Conservation (phyloP, 1,139 yeast genomes). For the Lodderomyces pseudojiufengensis region DNA sequence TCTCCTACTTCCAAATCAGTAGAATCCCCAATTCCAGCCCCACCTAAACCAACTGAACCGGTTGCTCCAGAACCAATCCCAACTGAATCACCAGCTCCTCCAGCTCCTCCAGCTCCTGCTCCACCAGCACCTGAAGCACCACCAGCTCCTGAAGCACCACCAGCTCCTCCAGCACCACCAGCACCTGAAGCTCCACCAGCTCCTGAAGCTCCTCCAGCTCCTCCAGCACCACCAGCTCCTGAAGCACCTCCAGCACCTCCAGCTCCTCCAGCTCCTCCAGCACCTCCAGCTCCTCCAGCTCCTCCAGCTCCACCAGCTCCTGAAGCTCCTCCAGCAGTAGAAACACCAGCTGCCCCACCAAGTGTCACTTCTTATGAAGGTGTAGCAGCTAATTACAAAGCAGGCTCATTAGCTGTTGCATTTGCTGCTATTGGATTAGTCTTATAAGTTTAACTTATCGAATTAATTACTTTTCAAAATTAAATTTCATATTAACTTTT, state of each 20-base stretch:
- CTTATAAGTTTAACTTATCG: constrained; percentile 3
- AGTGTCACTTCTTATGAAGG: constrained; percentile 4
- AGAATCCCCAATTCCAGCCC: too few relatives aligned
- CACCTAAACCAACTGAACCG: constrained; percentile 1
- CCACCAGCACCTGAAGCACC: too few relatives aligned
- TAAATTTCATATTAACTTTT: too few relatives aligned
- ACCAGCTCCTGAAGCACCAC: constrained; percentile 4
- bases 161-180: not conserved
- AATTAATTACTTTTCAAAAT: too few relatives aligned
- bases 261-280: constrained; percentile 3
- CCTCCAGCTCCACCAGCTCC: too few relatives aligned
- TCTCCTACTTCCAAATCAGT: too few relatives aligned
- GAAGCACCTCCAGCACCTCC: too few relatives aligned
- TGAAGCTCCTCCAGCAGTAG: constrained; percentile 1
- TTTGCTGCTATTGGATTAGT: constrained; percentile 10
- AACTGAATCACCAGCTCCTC: constrained; percentile 1
- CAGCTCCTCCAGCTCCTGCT: not conserved
- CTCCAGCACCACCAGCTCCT: constrained; percentile 1
- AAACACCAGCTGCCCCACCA: not conserved
- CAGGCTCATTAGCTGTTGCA: constrained; percentile 8
- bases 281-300: not conserved
- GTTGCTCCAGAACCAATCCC: too few relatives aligned
- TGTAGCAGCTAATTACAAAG: constrained; percentile 5
- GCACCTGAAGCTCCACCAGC: too few relatives aligned
- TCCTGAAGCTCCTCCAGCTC: constrained; percentile 1